Conservation (phyloP, 2,329 filamentous ascomycete genomes). For the Microsporum canis region DNA sequence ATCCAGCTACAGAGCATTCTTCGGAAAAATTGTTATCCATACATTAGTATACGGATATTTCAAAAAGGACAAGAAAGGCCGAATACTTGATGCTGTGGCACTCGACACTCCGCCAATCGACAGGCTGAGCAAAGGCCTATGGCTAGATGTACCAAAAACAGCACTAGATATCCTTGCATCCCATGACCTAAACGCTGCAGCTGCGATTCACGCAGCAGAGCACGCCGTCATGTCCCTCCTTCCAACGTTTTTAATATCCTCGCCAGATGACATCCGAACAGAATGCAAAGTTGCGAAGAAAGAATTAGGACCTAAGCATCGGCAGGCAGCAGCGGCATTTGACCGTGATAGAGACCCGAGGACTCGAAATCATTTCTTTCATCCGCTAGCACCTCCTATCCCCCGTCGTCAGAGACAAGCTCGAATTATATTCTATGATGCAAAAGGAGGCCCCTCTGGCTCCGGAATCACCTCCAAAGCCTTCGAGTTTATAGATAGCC, state of each 20-base stretch:
- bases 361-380: slow-evolving; percentile 10
- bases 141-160: slow-evolving; percentile 75
- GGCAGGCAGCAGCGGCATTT: slow-evolving; percentile 4
- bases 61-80: slow-evolving; percentile 77
- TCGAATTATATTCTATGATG: slow-evolving; percentile 85
- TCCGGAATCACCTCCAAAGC: slow-evolving; percentile 84
- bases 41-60: slow-evolving; percentile 93
- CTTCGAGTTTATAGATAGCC: slow-evolving; percentile 77
- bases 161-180: slow-evolving; percentile 69
- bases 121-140: slow-evolving; percentile 77
- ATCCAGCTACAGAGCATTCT: slow-evolving; percentile 62
- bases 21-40: slow-evolving; percentile 73
- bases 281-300: slow-evolving; percentile 87
- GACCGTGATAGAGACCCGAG: not conserved
- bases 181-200: slow-evolving; percentile 66
- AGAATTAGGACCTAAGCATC: slow-evolving; percentile 47
- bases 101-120: slow-evolving; percentile 90
- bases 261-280: slow-evolving; percentile 83
- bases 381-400: slow-evolving; percentile 22
- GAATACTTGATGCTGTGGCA: slow-evolving; percentile 81
- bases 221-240: slow-evolving; percentile 79
- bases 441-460: slow-evolving; percentile 74
- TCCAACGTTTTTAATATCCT: slow-evolving; percentile 80
- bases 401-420: slow-evolving; percentile 66
- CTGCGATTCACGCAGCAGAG: slow-evolving; percentile 86